Conservation (phyloP, 176 grass and related monocot genomes). For the Poa annua region DNA sequence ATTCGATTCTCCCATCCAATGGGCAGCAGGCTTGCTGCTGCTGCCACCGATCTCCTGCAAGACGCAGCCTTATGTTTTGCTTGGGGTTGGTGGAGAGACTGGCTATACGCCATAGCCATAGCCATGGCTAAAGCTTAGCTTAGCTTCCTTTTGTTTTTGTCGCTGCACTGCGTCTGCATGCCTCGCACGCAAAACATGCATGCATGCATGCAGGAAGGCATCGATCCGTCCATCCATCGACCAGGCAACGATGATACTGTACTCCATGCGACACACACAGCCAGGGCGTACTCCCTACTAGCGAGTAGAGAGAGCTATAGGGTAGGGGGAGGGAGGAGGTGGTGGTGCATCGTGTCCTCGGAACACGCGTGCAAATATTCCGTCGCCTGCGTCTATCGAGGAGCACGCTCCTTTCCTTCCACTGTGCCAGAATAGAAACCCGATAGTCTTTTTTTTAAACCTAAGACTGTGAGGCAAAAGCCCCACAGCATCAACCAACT, state of each 20-base stretch:
- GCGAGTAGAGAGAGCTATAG: no score
- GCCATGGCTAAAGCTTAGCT: not conserved
- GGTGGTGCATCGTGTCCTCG: conserved; percentile 20
- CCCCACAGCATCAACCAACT: no score
- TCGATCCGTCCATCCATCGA: conserved; percentile 38
- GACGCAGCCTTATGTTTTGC: conserved; percentile 46
- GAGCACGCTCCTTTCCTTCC: conserved; percentile 38
- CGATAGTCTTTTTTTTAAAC: no score
- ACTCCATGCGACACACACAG: not conserved
- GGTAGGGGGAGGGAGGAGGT: no score
- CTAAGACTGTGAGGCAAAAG: no score
- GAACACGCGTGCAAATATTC: conserved; percentile 55
- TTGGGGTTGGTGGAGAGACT: conserved; percentile 18
- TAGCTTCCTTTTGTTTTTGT: conserved; percentile 34
- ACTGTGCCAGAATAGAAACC: conserved; percentile 29
- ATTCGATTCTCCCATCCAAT: conserved; percentile 63
- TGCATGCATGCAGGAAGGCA: conserved; percentile 1
- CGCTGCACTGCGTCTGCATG: not conserved
- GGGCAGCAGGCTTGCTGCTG: no score
- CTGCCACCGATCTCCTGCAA: not conserved
- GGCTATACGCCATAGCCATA: not conserved
- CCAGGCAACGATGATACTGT: not conserved
- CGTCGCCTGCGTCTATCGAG: conserved; percentile 13
- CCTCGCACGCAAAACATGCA: conserved; percentile 44
- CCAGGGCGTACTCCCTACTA: not conserved